Percentiles rank a stretch among this genome's conserved stretches.
phyloP scores from a whole-genome alignment of 2,329 filamentous ascomycete species.

The Sordariomycetes sp. region DNA sequence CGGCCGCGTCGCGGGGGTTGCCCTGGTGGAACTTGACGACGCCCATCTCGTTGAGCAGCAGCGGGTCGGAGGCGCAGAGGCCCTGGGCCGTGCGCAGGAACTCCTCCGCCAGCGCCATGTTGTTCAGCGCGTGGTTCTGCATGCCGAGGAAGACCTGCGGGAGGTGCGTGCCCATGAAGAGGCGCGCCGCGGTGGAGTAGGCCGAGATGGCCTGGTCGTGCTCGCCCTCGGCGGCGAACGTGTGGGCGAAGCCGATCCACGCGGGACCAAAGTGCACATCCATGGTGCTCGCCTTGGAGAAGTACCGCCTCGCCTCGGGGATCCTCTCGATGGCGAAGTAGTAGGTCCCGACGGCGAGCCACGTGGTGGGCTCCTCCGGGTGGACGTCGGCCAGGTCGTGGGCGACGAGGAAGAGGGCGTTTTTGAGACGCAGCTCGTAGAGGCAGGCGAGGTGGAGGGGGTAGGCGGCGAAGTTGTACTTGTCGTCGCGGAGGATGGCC shows the following conservation, averaged over 20 bases:
- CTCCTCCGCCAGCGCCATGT: conserved; percentile 86
- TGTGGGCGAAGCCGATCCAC: conserved; percentile 98
- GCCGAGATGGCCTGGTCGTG: conserved; percentile 97
- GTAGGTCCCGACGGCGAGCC: conserved; percentile 91
- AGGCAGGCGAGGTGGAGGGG: conserved; percentile 87
- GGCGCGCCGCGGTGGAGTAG: conserved; percentile 84
- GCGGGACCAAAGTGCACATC: conserved; percentile 94
- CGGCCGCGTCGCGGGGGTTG: conserved; percentile 61
- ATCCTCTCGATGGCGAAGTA: conserved; percentile 86
- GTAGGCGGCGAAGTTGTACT: conserved; percentile 81
- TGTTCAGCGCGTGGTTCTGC: conserved; percentile 95
- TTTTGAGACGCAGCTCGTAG: conserved; percentile 77
- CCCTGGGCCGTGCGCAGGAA: conserved; percentile 85
- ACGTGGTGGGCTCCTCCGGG: conserved; percentile 82
- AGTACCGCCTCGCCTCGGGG: conserved; percentile 87
- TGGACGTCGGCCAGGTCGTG: conserved; percentile 89
- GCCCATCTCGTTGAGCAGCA: conserved; percentile 91
- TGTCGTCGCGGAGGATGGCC: conserved; percentile 69
- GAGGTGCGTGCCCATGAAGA: conserved; percentile 95
- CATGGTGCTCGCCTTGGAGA: conserved; percentile 95
- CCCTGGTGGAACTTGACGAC: conserved; percentile 93
- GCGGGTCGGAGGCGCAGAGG: conserved; percentile 73
- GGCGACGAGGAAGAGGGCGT: conserved; percentile 80
- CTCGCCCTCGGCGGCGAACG: conserved; percentile 93
- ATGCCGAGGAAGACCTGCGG: conserved; percentile 95